Evolutionary conservation across 2,329 filamentous ascomycete genomes (phyloP).

Genomic region (Alternaria hordeiaustralica): DNA sequence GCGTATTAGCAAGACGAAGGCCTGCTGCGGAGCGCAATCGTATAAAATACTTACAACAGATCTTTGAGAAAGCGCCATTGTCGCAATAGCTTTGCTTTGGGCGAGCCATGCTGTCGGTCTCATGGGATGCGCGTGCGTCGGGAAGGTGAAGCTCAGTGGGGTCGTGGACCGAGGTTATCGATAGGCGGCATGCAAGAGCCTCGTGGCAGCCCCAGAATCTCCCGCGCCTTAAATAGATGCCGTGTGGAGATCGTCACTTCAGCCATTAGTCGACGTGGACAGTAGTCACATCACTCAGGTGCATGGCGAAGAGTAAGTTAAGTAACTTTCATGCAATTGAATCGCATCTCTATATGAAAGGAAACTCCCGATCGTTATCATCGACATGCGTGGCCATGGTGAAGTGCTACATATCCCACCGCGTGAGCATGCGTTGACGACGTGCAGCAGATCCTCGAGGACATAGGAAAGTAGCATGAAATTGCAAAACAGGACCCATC

Average conservation of each 20-base stretch:
- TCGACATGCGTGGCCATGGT: conserved; percentile 45
- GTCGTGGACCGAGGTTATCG: conserved; percentile 35
- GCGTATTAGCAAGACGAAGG: conserved; percentile 15
- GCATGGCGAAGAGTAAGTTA: conserved; percentile 8
- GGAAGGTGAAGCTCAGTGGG: conserved; percentile 22
- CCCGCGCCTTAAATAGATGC: neutral
- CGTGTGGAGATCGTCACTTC: neutral
- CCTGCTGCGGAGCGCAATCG: neutral
- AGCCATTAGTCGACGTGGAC: neutral
- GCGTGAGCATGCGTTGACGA: conserved; percentile 45
- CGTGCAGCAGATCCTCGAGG: conserved; percentile 42
- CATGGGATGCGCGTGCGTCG: conserved; percentile 20
- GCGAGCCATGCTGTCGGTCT: conserved; percentile 40
- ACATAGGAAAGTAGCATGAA: conserved; percentile 43
- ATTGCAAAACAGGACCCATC: conserved; percentile 38
- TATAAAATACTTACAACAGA: conserved; percentile 29
- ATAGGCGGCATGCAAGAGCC: conserved; percentile 10
- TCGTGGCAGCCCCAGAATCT: conserved; percentile 6
- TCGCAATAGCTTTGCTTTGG: conserved; percentile 33
- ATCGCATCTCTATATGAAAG: conserved; percentile 47
- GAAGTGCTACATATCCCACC: conserved; percentile 34
- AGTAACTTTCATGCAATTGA: conserved; percentile 44
- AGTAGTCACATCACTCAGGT: neutral
- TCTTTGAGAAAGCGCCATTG: conserved; percentile 41
- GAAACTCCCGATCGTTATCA: conserved; percentile 49